Base-by-base conservation (phyloP, 306 rosid species). In the Vigna angularis region DNA sequence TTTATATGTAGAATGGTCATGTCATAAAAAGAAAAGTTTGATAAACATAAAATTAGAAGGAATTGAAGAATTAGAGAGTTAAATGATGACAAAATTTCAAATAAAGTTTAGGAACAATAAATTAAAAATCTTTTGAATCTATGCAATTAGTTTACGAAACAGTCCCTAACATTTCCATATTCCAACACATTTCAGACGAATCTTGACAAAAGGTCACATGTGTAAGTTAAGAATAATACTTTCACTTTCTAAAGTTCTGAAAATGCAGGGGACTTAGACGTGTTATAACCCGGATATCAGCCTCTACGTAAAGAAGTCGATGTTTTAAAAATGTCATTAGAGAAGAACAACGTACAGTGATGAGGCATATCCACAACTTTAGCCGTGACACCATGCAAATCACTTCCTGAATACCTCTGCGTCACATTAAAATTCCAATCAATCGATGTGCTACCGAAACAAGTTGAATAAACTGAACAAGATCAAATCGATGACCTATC, bases 301-400 rank as follows among this genome's bases (percentile, higher is more conserved):
- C 10, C 44, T 50, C 64, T 16, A 20, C 9, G 15, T 52, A 63
- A 64, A 67, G 52, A 76, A 76, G 18, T 32, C 48, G 16, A 7
- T 55, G 24, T 12, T 55, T 48, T 44, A 1, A 26, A 57, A 57
- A 15, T 22, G 17, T 28, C 42, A 64, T 26, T 28, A 76, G 56
- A 44, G 58, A 34, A 57, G 56, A 70, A 79, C 58, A 24, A 82
- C 97, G 3, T 90, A 95, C 99, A 95, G 79, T 74, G 89, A 76
- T 90, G 99, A 86, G 99, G 98, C 99, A 96, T 96, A 82, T 96
- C 98, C 84, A 88, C 88, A 81, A 96, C 96, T 86, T 93, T 93
- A 26, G 98, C 98, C n/a, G 94, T 90, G 73, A 96, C 93, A 62
- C 98, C 99, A 80, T 82, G 94, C 78, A 96, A 81, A 91, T 96